Base-by-base conservation (phyloP, 306 rosid genomes). In the Heteromeles arbutifolia region DNA sequence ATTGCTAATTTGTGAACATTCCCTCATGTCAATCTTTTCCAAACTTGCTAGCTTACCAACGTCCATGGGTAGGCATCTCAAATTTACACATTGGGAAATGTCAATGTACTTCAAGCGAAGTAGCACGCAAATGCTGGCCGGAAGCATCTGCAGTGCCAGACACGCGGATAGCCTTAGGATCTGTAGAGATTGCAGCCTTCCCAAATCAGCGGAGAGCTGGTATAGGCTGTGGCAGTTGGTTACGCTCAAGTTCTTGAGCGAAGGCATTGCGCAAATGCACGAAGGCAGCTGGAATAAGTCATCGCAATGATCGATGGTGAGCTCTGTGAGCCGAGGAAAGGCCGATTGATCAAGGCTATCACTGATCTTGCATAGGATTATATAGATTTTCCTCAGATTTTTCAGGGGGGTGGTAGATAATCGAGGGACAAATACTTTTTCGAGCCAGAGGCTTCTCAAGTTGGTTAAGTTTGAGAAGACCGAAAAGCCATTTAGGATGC, bases 1-100 rank as follows among this genome's bases (percentile, higher is more conserved):
- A 24, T 14, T 71, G 69, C 70, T 81, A 45, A 95, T 86, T 77
- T 78, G 78, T 14, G 91, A 70, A 76, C 98, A 95, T 76, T 92
- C 98, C 80, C 96, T 88, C 97, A 95, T 90, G 87, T 92, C 97
- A 72, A 95, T 89, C 90, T 92, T 95, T 80, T 86, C 91, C 79
- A 95, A 70, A 67, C 80, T 87, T 3, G 77, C 77, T 52, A 90
- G 28, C 28, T 80, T 82, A 29, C 92, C 97, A 62, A 86, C 73
- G 67, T 81, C 83, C 34, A 74, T 78, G 53, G 97, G 98, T 65
- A 95, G 88, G 41, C 83, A 61, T 26, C 79, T 62, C 65, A 95
- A 56, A 76, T 84, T 80, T 34, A 90, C 81, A 73, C 98, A 92
- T 67, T 90, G 97, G 22, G 98, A 90, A 48, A 95, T 78, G 82